These are phyloP conservation scores for Pleurotus citrinopileatus DNA, from an alignment of 768 basidiomycete genomes.

Conservation along the genomic window DNA sequence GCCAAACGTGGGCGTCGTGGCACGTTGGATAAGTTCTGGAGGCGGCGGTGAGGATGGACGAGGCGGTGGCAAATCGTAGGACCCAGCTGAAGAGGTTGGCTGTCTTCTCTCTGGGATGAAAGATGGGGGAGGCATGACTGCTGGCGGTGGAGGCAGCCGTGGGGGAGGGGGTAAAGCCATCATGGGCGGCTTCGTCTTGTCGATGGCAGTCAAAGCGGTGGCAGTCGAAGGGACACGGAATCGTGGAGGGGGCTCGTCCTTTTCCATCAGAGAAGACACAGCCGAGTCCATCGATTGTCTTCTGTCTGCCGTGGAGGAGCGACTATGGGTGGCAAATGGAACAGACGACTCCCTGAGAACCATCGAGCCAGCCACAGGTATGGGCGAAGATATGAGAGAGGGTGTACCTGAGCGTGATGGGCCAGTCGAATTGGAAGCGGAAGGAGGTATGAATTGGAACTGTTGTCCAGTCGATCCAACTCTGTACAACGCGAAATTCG, in stretches of 20 bases:
- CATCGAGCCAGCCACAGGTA: conserved; percentile 26
- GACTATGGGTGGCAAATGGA: conserved; percentile 46
- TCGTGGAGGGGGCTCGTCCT: conserved; percentile 37
- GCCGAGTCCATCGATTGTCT: conserved; percentile 73
- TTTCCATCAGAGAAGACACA: conserved; percentile 49
- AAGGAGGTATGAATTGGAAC: conserved; percentile 19
- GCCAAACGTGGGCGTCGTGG: conserved; percentile 82
- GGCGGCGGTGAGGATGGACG: conserved; percentile 93
- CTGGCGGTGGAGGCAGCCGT: conserved; percentile 67
- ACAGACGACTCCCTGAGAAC: conserved; percentile 51
- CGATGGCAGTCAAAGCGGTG: conserved; percentile 47
- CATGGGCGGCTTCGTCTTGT: conserved; percentile 82
- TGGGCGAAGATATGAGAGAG: conserved; percentile 35
- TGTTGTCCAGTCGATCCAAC: conserved; percentile 18
- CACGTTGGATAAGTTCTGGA: conserved; percentile 86
- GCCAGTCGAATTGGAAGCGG: background rate
- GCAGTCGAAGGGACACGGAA: conserved; percentile 62
- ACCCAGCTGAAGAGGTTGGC: conserved; percentile 38
- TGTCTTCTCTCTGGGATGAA: conserved; percentile 72
- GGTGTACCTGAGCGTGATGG: conserved; percentile 36
- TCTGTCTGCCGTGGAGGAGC: conserved; percentile 55
- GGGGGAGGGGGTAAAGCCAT: conserved; percentile 84
- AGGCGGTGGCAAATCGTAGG: conserved; percentile 69
- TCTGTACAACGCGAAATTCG: conserved; percentile 15
- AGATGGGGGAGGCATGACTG: conserved; percentile 70